Evolutionary conservation across 108 stramenopile species (phyloP).

Genomic region (Phaeodactylum tricornutum): DNA sequence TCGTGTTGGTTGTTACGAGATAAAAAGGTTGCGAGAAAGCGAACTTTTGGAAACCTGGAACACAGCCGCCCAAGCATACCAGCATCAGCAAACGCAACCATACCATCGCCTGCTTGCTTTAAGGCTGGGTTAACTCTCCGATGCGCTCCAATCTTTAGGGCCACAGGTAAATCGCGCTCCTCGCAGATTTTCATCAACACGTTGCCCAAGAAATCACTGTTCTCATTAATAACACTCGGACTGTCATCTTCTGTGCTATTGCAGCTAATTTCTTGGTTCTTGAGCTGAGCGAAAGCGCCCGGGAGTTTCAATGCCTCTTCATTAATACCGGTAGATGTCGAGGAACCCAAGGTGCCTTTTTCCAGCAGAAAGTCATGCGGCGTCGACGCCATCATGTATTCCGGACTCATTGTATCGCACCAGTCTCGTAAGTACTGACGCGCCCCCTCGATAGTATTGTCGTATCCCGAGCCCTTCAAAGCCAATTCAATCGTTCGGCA

Average conservation of each 20-base stretch:
- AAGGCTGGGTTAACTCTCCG: conserved; percentile 66
- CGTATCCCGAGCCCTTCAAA: conserved; percentile 55
- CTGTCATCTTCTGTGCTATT: conserved; percentile 39
- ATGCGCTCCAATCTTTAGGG: conserved; percentile 83
- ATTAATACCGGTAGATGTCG: conserved; percentile 29
- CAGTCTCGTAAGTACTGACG: conserved; percentile 70
- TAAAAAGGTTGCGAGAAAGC: conserved; percentile 85
- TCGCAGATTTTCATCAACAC: conserved; percentile 75
- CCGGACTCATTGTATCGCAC: conserved; percentile 78
- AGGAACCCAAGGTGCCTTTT: conserved; percentile 23
- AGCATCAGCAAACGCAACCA: conserved; percentile 76
- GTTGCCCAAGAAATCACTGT: conserved; percentile 62
- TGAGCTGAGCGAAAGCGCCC: conserved; percentile 41
- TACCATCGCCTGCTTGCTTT: conserved; percentile 63
- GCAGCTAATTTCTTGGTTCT: conserved; percentile 17
- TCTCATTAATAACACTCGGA: conserved; percentile 61
- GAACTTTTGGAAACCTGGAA: conserved; percentile 58
- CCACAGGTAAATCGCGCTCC: conserved; percentile 73
- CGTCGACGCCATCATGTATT: conserved; percentile 90
- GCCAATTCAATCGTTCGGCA: conserved; percentile 36
- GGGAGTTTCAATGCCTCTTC: conserved; percentile 50
- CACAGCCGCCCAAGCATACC: conserved; percentile 47
- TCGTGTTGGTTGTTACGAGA: conserved; percentile 82
- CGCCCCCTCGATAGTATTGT: conserved; percentile 53
- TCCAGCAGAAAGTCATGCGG: conserved; percentile 71